Evolutionary conservation across 345 rosid species (phyloP).

Genomic region (Nasturtium officinale): DNA sequence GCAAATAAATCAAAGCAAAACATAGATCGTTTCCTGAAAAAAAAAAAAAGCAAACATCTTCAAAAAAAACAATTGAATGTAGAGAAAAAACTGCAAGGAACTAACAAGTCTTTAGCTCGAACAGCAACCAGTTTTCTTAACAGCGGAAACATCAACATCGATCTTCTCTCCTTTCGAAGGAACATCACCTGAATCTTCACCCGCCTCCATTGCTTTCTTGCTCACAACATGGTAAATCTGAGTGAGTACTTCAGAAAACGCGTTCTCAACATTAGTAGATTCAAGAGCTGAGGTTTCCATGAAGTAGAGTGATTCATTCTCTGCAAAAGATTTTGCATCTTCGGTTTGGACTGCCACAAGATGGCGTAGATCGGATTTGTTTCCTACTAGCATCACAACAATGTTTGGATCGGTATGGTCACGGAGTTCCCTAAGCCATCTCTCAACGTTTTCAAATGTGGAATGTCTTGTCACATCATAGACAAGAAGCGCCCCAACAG

Average conservation of each 20-base stretch:
- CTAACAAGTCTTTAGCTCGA: constrained; percentile 51
- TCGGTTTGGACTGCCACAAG: constrained; percentile 84
- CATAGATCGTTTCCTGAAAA: constrained; percentile 28
- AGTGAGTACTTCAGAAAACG: constrained; percentile 86
- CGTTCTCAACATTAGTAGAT: constrained; percentile 83
- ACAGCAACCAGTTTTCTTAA: constrained; percentile 92
- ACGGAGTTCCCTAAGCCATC: constrained; percentile 91
- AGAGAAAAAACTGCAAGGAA: not conserved
- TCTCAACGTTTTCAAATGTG: constrained; percentile 84
- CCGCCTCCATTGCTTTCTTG: constrained; percentile 84
- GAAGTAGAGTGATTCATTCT: constrained; percentile 83
- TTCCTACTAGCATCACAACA: constrained; percentile 89
- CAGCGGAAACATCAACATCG: constrained; percentile 88
- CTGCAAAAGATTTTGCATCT: constrained; percentile 79
- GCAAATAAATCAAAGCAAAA: constrained; percentile 25
- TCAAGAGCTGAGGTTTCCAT: constrained; percentile 96
- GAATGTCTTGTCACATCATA: constrained; percentile 91
- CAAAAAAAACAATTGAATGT: constrained; percentile 11
- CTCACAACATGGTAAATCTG: constrained; percentile 81
- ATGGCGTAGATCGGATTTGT: constrained; percentile 93
- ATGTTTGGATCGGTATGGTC: constrained; percentile 94
- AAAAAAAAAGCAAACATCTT: constrained; percentile 26
- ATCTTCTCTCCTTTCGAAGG: constrained; percentile 89
- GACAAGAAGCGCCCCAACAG: constrained; percentile 87
- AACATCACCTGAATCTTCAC: constrained; percentile 54